Evolutionary conservation across 2,329 filamentous ascomycete species (phyloP), one percentile per base, ranked within the genome.

Genomic region (Metarhizium rileyi): DNA sequence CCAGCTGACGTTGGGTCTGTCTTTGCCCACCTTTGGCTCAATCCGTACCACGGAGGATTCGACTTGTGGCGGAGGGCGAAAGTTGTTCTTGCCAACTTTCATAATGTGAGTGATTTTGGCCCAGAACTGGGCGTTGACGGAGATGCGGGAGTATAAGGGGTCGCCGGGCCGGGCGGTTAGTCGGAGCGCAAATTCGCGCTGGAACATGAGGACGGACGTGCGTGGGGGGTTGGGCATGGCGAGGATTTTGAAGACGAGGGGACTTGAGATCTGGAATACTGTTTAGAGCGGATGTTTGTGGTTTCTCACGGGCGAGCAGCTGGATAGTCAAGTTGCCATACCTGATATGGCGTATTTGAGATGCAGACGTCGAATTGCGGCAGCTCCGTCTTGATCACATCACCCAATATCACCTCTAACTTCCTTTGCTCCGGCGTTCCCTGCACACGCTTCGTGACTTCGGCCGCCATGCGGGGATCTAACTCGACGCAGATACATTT

Each of bases 21-120:
- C 80, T 44, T 70, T 73, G 10, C 90, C 90, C 35, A 80, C 77
- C 71, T 96, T 94, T 22, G 90, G 90, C 63, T 91, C 87, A 57
- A 96, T 86, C 52, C 90, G 80, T 44, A 96, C 90, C 6, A 96
- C 90, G 51, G 86, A 90, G 7, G 83, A 88, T 68, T 98, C 93
- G 51, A 98, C 93, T 61, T 89, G 81, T 8, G 93, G 93, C 1
- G 93, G 91, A 0, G 93, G 93, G 54, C 88, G 89, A 77, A 97
- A 98, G 72, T 97, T 97, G 69, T 94, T 93, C 69, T 85, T 87
- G 56, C 90, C 90, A 43, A 97, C 91, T 71, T 95, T 95, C 84
- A 95, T 88, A 58, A 95, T 82, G 66, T 77, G 73, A n/a, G 72
- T 74, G 60, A 76, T 74, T 53, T 73, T 75, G 52, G 75, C 87